A percentile compares a stretch with the other conserved stretches of the same genome.
These are phyloP conservation scores for Vitis labrusca DNA, from an alignment of 164 flowering plant genomes.

Conservation along the genomic window DNA sequence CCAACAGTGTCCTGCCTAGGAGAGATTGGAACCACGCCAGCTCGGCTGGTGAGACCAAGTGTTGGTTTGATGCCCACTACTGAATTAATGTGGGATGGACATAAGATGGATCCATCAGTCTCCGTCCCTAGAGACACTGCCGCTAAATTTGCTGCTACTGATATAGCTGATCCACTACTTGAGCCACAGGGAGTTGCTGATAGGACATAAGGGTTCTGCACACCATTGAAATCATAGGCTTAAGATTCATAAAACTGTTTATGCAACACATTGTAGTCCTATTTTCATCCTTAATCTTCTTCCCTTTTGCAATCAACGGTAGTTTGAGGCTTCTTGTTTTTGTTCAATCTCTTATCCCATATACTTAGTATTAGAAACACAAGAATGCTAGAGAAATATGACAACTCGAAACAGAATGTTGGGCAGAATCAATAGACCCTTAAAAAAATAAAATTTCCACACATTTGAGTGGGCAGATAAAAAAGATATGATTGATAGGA, in stretches of 20 bases:
- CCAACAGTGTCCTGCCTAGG: conserved; percentile 16
- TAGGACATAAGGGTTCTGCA: conserved; percentile 13
- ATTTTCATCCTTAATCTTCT: background rate
- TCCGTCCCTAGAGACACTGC: conserved; percentile 25
- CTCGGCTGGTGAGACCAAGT: conserved; percentile 26
- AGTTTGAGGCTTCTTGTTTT: no score
- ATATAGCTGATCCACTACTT: conserved; percentile 7
- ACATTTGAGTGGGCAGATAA: no score
- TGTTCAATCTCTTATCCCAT: no score
- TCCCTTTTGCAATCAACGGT: no score
- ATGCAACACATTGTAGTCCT: background rate
- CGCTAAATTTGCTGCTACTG: conserved; percentile 23
- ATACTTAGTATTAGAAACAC: no score
- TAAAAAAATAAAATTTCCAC: no score
- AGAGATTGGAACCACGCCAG: conserved; percentile 22
- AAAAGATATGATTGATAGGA: no score
- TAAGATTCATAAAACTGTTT: no score
- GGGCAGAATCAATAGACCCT: no score
- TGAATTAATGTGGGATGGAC: conserved; percentile 12
- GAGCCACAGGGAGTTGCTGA: conserved; percentile 3
- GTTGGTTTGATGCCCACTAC: conserved; percentile 34
- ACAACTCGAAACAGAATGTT: no score
- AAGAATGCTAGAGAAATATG: no score
- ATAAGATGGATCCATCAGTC: background rate
- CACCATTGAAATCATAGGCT: background rate